Evolutionary conservation across 441 rosid genomes (phyloP).

Genomic region (Croton setiger): DNA sequence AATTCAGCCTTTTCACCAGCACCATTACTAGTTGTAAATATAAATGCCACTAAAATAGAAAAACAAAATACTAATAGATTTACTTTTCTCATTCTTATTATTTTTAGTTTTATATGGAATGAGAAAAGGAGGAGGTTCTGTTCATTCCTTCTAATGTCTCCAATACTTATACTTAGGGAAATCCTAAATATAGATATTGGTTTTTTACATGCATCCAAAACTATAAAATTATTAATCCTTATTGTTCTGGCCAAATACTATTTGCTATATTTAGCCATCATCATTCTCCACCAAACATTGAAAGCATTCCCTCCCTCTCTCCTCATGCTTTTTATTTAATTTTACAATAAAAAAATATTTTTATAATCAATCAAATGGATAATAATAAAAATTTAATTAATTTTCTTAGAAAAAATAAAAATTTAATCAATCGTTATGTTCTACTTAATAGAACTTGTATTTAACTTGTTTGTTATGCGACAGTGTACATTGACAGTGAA

Average conservation of each 20-base stretch:
- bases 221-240: neutral
- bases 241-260: neutral
- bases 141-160: neutral
- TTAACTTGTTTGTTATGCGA: too few relatives aligned
- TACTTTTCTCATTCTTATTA: conserved; percentile 1
- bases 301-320: too few relatives aligned
- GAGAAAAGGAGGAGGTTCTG: neutral
- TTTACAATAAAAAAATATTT: too few relatives aligned
- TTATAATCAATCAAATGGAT: too few relatives aligned
- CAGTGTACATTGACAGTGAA: too few relatives aligned
- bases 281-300: too few relatives aligned
- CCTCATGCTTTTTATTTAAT: too few relatives aligned
- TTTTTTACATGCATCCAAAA: neutral
- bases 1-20: conserved; percentile 2
- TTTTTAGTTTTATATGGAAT: neutral
- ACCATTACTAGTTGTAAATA: conserved; percentile 9
- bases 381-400: too few relatives aligned
- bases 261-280: neutral
- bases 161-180: neutral
- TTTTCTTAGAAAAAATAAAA: too few relatives aligned
- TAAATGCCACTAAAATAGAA: conserved; percentile 8
- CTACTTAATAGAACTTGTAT: too few relatives aligned
- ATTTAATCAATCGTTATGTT: too few relatives aligned
- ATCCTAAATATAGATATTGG: neutral
- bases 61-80: conserved; percentile 3